Percentiles rank a stretch among this genome's conserved stretches.
These are phyloP conservation scores for Yamadazyma siamensis DNA, from an alignment of 1,139 yeast genomes.

Conservation along the genomic window DNA sequence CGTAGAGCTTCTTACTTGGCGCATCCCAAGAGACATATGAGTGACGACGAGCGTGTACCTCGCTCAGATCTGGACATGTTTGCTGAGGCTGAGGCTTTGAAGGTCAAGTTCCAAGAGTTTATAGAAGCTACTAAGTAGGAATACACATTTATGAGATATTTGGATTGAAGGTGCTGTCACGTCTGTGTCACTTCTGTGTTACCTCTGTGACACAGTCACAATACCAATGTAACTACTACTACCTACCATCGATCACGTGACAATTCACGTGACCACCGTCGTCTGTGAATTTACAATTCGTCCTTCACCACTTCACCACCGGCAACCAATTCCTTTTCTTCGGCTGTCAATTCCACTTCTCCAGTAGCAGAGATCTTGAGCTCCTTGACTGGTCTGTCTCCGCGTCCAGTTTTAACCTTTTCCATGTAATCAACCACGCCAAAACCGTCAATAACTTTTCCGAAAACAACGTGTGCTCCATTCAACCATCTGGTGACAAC, in stretches of 20 bases:
- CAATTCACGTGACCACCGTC: not conserved
- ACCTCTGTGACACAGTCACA: too few species aligned
- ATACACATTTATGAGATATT: not conserved
- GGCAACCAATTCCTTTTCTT: too few species aligned
- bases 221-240: too few species aligned
- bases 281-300: constrained; percentile 21
- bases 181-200: too few species aligned
- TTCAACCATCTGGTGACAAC: constrained; percentile 62
- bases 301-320: constrained; percentile 18
- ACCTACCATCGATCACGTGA: not conserved
- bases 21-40: constrained; percentile 3
- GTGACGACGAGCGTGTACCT: constrained; percentile 45
- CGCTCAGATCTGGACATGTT: constrained; percentile 62
- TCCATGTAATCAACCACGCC: constrained; percentile 59
- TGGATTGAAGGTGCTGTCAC: too few species aligned
- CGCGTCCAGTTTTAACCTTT: constrained; percentile 44
- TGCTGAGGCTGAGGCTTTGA: constrained; percentile 55
- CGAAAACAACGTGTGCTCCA: constrained; percentile 77
- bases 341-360: constrained; percentile 29
- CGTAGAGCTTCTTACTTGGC: constrained; percentile 22
- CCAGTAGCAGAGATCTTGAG: constrained; percentile 51
- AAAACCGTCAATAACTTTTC: constrained; percentile 69
- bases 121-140: not conserved
- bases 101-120: constrained; percentile 36
- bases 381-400: constrained; percentile 51